Percentiles rank a stretch among this genome's conserved stretches.
These are phyloP conservation scores for Cicer arietinum DNA, from an alignment of 306 rosid genomes.

Conservation along the genomic window DNA sequence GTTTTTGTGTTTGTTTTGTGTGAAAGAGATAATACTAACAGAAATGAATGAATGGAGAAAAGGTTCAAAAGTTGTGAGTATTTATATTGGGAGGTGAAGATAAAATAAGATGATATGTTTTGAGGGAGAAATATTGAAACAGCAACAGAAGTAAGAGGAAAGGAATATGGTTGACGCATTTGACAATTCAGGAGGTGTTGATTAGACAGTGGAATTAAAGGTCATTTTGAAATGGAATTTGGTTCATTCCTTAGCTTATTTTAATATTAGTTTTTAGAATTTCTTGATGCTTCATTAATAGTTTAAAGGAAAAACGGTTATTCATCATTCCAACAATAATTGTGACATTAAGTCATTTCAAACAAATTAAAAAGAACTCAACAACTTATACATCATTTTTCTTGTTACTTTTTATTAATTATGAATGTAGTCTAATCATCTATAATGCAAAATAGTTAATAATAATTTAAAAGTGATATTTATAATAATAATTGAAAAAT, in stretches of 20 bases:
- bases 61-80: slow-evolving; percentile 59
- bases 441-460: too few species aligned
- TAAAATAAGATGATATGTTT: slow-evolving; percentile 13
- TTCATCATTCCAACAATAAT: too few species aligned
- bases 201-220: slow-evolving; percentile 64
- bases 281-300: background rate
- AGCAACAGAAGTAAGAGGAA: slow-evolving; percentile 38
- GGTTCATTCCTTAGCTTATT: slow-evolving; percentile 32
- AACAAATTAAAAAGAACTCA: too few species aligned
- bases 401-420: too few species aligned
- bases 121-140: slow-evolving; percentile 30
- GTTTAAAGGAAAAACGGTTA: background rate
- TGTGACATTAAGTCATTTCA: too few species aligned
- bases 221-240: slow-evolving; percentile 58
- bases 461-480: too few species aligned
- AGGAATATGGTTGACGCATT: slow-evolving; percentile 69
- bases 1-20: background rate
- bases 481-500: too few species aligned
- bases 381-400: too few species aligned
- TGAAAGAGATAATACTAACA: slow-evolving; percentile 2
- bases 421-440: too few species aligned
- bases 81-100: slow-evolving; percentile 57
- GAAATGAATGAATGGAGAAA: slow-evolving; percentile 59
- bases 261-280: slow-evolving; percentile 10
- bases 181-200: slow-evolving; percentile 50